Base-by-base conservation (phyloP, 192 early-diverging fungal species). In the Gigaspora rosea region DNA sequence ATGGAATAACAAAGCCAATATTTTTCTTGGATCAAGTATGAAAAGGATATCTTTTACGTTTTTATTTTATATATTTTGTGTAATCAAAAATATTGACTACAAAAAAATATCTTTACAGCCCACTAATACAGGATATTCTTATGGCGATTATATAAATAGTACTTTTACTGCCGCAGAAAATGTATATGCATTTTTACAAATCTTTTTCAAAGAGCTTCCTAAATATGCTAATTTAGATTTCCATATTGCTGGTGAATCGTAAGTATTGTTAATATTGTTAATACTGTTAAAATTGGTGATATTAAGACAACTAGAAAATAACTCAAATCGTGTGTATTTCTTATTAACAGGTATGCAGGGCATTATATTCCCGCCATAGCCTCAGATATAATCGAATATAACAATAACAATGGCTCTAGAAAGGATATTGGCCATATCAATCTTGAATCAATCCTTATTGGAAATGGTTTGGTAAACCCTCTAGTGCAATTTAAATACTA, bases 311-410 rank as follows among this genome's bases (percentile, higher is more conserved):
- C 41, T 27, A 27, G 0, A 27, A 41, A 41, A 41, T 41, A 41
- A 41, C 41, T 41, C 0, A 41, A 41, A 41, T 41, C 41, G 7
- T 41, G 3, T 32, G 15, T 20, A 64, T 35, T 41, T 15, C n/a
- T 48, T 66, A 9, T 10, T 2, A 47, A 48, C 73, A 84, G 82
- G 56, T 91, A 95, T 64, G 92, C 88, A 8, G 97, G 97, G 4
- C 96, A 97, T 84, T 99, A 97, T 78, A 88, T 99, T 63, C 97
- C 97, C 27, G 96, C 93, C 46, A 91, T 96, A 36, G 96, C 90
- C 12, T 81, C 85, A 69, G 92, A 91, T 49, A 95, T 99, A 78
- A 86, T 91, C 47, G 87, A 89, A 33, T 84, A 88, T 49, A 97
- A 97, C 83, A 85, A 92, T 65, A 85, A 86, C 69, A 80, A 71